Base-by-base conservation (phyloP, 208 protist genomes). In the Crithidia brevicula region DNA sequence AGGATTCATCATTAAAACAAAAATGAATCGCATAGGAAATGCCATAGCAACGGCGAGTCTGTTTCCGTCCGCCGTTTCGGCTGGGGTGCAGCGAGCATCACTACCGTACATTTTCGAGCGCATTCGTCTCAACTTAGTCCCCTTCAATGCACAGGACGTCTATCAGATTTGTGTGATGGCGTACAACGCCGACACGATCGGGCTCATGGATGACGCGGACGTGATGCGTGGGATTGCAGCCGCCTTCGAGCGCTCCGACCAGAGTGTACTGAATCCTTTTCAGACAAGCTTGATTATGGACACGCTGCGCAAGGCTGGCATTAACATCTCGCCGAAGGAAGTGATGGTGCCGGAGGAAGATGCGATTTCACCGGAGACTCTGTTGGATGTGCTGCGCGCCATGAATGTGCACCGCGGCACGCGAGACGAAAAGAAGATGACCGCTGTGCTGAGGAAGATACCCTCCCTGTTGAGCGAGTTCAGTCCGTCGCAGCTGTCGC, bases 171-270 rank as follows among this genome's bases (percentile, higher is more conserved):
- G 91, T 61, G 83, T 86, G 9, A 74, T 79, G 1, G 79, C 74
- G 1, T 90, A 86, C 70, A 79, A 89, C 59, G 84, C 67, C 50
- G 87, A 94, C 64, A 79, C 72, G 0, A 76, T 96, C 9, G 79
- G 79, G 11, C 72, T 96, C 52, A 74, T 88, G 74, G 45, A 74
- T 11, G 87, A 96, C 54, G 65, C 79, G 1, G 91, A 96, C 18
- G 81, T 96, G 33, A 96, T 96, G 91, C 88, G 88, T 15, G 91
- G 83, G 18, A 42, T 96, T 20, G 74, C 83, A n/a, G 84, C 83
- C 56, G 83, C 86, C 3, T 96, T 94, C 72, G 47, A 72, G 20
- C 78, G 79, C 5, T 66, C 74, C 20, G 83, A 96, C 33, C 91
- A 96, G 56, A 77, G 75, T 3, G 88, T 96, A 23, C 73, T 96